Evolutionary conservation across 1,284 basidiomycete genomes (phyloP), one percentile per base, ranked within the genome.

Genomic region (Thecaphora thlaspeos): DNA sequence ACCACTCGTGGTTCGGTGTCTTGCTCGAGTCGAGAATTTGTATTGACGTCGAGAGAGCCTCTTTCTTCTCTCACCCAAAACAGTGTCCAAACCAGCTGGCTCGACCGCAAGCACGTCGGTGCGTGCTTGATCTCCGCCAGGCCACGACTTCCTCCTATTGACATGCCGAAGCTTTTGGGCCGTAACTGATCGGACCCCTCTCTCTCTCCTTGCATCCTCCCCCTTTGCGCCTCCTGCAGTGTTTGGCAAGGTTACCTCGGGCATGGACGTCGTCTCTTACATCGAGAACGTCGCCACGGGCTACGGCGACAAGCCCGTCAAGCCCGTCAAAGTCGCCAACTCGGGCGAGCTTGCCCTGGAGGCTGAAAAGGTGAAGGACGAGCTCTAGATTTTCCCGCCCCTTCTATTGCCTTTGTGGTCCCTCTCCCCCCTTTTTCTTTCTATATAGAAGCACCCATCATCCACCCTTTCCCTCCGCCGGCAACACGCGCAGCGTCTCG

Each of bases 61-160:
- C n/a, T n/a, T n/a, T n/a, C n/a, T n/a, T n/a, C n/a, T n/a, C n/a
- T n/a, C n/a, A n/a, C n/a, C n/a, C n/a, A n/a, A n/a, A n/a, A n/a
- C n/a, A n/a, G n/a, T 15, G 71, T 70, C 24, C 59, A 61, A 43
- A 78, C 77, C 9, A 44, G 52, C 21, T 75, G 72, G 72, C 57
- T 77, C 24, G 73, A 76, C 43, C 58, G 62, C 34, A 52, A 60
- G 34, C 68, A 68, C 56, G 68, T 72, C 41, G 62, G 68, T 65
- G 52, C 55, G 58, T 65, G 26, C 2, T 9, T 17, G 28, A 10
- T 24, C 1, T 55, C 68, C 72, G 88, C 90, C 75, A 81, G n/a
- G n/a, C n/a, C n/a, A n/a, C n/a, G n/a, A n/a, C n/a, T n/a, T n/a
- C n/a, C n/a, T n/a, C n/a, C n/a, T n/a, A n/a, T n/a, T n/a, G n/a